A percentile compares a stretch with the other conserved stretches of the same genome.
phyloP scores from a whole-genome alignment of 73 alveolate species.

The Paramecium octaurelia region DNA sequence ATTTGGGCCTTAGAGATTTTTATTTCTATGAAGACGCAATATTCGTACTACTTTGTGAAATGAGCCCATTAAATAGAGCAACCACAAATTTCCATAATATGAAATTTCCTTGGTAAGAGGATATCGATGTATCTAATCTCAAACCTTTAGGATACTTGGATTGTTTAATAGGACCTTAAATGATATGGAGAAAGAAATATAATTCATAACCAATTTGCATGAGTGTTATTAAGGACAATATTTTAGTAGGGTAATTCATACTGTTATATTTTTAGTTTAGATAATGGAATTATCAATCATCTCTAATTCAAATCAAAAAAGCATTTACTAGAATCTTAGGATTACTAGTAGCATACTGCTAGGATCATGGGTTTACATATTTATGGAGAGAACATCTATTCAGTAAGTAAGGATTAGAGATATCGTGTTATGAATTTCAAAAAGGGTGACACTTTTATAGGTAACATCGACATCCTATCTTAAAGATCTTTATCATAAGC shows the following conservation, averaged over 20 bases:
- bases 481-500: not conserved
- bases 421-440: not conserved
- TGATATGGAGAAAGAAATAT: not conserved
- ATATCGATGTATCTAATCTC: not conserved
- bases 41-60: not conserved
- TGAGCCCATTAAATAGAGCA: not conserved
- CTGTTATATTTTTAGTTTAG: not conserved
- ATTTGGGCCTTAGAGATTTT: not conserved
- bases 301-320: not conserved
- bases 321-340: not conserved
- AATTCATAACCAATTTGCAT: not conserved
- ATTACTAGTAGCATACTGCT: not conserved
- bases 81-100: not conserved
- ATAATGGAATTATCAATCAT: conserved; percentile 36
- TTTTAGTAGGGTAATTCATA: not conserved
- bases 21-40: not conserved
- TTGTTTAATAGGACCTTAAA: not conserved
- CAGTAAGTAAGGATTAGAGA: conserved; percentile 25
- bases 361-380: conserved; percentile 16
- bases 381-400: not conserved
- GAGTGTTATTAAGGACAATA: not conserved
- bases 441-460: not conserved
- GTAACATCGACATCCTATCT: not conserved
- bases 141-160: conserved; percentile 8
- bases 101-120: conserved; percentile 6